phyloP scores from a whole-genome alignment of 1,284 basidiomycete genomes.

The Cystobasidium sp. region DNA sequence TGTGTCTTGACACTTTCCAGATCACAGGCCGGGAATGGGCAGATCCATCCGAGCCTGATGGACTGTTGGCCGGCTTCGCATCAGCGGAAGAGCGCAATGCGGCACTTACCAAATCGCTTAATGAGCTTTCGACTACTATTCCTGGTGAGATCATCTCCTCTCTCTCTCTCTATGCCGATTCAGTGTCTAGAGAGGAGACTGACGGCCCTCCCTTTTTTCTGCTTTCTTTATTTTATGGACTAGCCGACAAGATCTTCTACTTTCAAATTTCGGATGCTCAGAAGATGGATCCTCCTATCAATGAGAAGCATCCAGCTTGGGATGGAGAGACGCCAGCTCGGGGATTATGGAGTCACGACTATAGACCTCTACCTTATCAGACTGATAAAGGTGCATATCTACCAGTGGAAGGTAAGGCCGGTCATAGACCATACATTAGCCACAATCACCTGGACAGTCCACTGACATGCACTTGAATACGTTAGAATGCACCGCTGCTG shows the following conservation, averaged over 20 bases:
- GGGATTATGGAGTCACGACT: conserved; percentile 49
- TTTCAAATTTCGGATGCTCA: conserved; percentile 48
- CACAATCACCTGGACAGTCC: no score
- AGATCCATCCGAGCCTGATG: conserved; percentile 34
- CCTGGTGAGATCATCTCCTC: conserved; percentile 26
- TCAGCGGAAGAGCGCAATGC: conserved; percentile 41
- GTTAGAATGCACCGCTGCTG: conserved; percentile 42
- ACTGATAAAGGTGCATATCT: conserved; percentile 46
- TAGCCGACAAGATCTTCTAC: conserved; percentile 46
- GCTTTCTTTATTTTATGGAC: neutral
- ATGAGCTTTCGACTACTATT: conserved; percentile 37
- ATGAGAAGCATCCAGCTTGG: conserved; percentile 43
- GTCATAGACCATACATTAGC: no score
- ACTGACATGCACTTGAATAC: no score
- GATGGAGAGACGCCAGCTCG: conserved; percentile 45
- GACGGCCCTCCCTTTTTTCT: neutral
- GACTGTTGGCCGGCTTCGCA: conserved; percentile 39
- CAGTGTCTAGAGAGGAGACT: neutral
- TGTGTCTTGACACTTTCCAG: conserved; percentile 49
- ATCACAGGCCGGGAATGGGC: conserved; percentile 47
- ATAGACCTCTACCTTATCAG: conserved; percentile 47
- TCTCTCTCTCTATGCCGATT: neutral
- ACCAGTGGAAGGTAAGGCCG: conserved; percentile 45
- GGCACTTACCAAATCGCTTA: conserved; percentile 42
- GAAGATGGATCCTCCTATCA: conserved; percentile 45